phyloP scores from a whole-genome alignment of 495 filamentous ascomycete species.

The Neurospora sp. region DNA sequence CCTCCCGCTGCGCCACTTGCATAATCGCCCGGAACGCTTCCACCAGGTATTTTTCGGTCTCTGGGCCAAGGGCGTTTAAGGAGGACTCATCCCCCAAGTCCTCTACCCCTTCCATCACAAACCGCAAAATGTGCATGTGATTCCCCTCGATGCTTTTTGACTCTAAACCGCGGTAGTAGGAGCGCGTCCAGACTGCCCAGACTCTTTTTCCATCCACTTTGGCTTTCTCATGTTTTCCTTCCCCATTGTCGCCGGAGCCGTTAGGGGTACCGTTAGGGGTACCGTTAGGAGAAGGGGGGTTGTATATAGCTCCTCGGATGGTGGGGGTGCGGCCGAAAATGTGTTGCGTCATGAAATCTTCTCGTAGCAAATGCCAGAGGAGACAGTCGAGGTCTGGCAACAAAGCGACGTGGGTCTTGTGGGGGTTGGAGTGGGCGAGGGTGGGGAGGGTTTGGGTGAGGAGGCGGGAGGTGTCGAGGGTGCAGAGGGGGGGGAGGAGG shows the following conservation, averaged over 20 bases:
- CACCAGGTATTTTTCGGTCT: constrained; percentile 33
- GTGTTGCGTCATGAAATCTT: constrained; percentile 65
- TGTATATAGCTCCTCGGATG: constrained; percentile 66
- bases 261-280: too few relatives aligned
- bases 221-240: too few relatives aligned
- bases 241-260: too few relatives aligned
- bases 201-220: too few relatives aligned
- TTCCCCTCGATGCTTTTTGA: constrained; percentile 36
- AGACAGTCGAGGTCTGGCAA: constrained; percentile 63
- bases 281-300: too few relatives aligned
- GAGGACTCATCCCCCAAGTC: not conserved
- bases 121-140: constrained; percentile 66
- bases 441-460: constrained; percentile 27
- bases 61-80: not conserved
- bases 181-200: constrained; percentile 42
- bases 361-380: constrained; percentile 77
- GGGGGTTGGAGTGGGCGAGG: constrained; percentile 29
- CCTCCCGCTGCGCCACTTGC: constrained; percentile 26
- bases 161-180: too few relatives aligned
- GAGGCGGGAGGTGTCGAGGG: constrained; percentile 43
- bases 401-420: constrained; percentile 50
- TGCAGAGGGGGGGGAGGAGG: constrained; percentile 41
- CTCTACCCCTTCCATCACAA: constrained; percentile 45
- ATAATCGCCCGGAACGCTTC: constrained; percentile 49
- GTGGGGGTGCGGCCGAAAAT: constrained; percentile 41